phyloP scores from a whole-genome alignment of 2,329 filamentous ascomycete species.

The Colletotrichum spaethianum region DNA sequence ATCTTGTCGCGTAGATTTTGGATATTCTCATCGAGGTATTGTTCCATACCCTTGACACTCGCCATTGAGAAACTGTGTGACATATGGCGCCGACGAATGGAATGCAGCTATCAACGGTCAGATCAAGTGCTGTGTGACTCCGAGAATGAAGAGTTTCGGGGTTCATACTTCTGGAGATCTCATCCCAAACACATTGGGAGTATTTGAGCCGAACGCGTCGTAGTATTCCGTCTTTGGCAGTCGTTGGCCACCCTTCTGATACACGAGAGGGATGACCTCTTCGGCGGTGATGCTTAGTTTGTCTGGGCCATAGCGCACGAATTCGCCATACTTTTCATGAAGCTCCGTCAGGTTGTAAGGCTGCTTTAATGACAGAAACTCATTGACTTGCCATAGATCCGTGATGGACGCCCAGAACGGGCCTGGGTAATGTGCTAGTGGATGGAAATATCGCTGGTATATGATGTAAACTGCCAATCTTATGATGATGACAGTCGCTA shows the following conservation, averaged over 20 bases:
- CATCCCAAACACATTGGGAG: conserved; percentile 25
- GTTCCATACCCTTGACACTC: conserved; percentile 53
- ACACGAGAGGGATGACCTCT: conserved; percentile 28
- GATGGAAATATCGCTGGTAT: conserved; percentile 26
- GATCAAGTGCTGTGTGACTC: no score
- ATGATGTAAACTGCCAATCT: conserved; percentile 17
- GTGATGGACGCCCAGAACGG: conserved; percentile 28
- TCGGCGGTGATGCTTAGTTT: conserved; percentile 35
- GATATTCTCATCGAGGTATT: conserved; percentile 50
- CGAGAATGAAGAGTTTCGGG: no score
- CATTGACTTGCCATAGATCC: conserved; percentile 27
- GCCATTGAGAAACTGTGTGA: conserved; percentile 27
- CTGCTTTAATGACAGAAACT: conserved; percentile 29
- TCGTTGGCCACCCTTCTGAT: conserved; percentile 28
- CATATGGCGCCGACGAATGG: conserved; percentile 22
- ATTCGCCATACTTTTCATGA: conserved; percentile 18
- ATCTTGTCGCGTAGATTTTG: conserved; percentile 47
- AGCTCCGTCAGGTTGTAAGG: conserved; percentile 26
- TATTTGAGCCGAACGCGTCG: conserved; percentile 25
- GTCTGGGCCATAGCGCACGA: conserved; percentile 26
- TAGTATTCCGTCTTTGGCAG: conserved; percentile 32
- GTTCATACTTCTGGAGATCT: conserved; percentile 14
- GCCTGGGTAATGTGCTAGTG: conserved; percentile 18
- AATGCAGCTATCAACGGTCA: conserved; percentile 26
- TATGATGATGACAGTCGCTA: no score